phyloP scores from a whole-genome alignment of 257 asterid genomes.

The Thymus mandschuricus region DNA sequence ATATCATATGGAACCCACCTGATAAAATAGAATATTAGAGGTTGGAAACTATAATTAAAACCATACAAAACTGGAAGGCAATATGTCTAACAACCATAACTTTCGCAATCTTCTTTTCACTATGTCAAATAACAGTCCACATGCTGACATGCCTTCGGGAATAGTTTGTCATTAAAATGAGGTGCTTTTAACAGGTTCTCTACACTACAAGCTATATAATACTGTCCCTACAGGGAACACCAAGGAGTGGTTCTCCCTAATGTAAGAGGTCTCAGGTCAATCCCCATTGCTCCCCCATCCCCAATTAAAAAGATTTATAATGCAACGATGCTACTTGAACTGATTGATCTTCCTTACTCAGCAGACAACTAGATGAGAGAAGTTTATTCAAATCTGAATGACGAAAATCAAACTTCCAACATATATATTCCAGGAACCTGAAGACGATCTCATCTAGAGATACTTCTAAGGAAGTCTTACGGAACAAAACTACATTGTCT shows the following conservation, averaged over 20 bases:
- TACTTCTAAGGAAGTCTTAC: too few species aligned
- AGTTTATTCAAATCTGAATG: slow-evolving; percentile 1
- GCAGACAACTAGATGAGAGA: slow-evolving; percentile 4
- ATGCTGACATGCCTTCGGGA: too few species aligned
- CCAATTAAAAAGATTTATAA: background rate
- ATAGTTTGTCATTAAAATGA: too few species aligned
- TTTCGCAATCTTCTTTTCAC: background rate
- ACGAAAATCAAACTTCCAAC: background rate
- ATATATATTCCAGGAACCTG: background rate
- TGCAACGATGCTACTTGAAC: background rate
- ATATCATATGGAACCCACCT: slow-evolving; percentile 91
- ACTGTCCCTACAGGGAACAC: background rate
- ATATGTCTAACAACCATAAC: slow-evolving; percentile 6
- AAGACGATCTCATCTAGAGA: background rate
- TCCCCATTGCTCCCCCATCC: background rate
- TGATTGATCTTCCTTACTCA: slow-evolving; percentile 1
- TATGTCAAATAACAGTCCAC: too few species aligned
- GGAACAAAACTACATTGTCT: background rate
- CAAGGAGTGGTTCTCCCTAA: background rate
- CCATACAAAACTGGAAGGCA: background rate
- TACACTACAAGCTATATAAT: background rate
- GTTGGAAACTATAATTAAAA: slow-evolving; percentile 25
- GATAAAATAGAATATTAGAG: slow-evolving; percentile 21
- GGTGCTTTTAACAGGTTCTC: background rate
- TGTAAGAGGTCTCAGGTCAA: slow-evolving; percentile 1